Conservation (phyloP, 495 filamentous ascomycete species). For the Poronia punctata region DNA sequence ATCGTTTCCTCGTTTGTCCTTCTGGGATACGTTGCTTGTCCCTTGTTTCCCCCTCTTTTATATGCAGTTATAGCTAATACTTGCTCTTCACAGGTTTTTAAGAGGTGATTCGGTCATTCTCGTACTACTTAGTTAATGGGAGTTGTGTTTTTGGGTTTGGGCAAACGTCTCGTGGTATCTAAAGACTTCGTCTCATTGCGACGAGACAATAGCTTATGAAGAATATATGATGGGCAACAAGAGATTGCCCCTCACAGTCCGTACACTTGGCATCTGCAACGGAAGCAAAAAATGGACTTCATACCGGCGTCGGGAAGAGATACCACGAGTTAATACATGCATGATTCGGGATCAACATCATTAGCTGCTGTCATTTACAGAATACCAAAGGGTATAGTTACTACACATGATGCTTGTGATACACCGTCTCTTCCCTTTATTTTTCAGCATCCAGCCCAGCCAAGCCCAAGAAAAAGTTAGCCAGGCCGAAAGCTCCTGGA, state of each 20-base stretch:
- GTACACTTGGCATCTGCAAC: no score
- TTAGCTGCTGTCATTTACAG: not conserved
- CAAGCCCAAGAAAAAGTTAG: conserved; percentile 71
- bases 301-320: conserved; percentile 12
- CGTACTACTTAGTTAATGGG: conserved; percentile 69
- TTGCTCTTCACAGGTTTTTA: conserved; percentile 60
- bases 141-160: not conserved
- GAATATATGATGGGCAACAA: no score
- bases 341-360: conserved; percentile 7
- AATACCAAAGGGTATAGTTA: no score
- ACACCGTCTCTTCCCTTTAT: conserved; percentile 23
- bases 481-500: conserved; percentile 82
- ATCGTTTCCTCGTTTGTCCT: not conserved
- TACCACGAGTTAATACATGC: conserved; percentile 12
- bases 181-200: no score
- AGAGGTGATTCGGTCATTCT: conserved; percentile 91
- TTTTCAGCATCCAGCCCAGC: conserved; percentile 38
- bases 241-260: no score
- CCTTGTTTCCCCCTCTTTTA: not conserved
- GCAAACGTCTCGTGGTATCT: not conserved
- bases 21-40: not conserved
- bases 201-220: no score
- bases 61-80: conserved; percentile 3
- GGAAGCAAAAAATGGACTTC: no score
- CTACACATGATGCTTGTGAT: conserved; percentile 1